Evolutionary conservation across 1,284 basidiomycete species (phyloP).

Genomic region (Tremellales sp.): DNA sequence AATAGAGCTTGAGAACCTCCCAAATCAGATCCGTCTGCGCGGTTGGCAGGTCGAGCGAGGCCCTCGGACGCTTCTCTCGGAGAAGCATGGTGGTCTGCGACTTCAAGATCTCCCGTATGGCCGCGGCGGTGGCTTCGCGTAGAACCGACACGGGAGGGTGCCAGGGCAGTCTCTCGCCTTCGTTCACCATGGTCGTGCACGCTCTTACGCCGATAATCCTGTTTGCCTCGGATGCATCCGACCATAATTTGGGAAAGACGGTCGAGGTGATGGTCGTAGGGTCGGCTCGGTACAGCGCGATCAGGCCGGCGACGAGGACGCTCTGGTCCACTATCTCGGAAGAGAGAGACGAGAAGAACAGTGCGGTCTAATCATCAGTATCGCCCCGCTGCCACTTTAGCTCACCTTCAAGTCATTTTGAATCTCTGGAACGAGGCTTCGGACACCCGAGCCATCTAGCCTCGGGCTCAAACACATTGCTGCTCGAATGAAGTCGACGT

Average conservation of each 20-base stretch:
- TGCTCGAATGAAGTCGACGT: constrained; percentile 75
- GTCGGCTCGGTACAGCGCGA: constrained; percentile 66
- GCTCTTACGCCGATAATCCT: constrained; percentile 75
- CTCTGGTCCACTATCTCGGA: constrained; percentile 66
- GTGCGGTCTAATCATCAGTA: constrained; percentile 29
- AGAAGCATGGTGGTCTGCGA: background rate
- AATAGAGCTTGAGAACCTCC: constrained; percentile 32
- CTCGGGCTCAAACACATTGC: constrained; percentile 63
- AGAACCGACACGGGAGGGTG: constrained; percentile 19
- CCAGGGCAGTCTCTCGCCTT: constrained; percentile 37
- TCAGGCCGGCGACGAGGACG: constrained; percentile 70
- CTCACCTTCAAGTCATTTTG: constrained; percentile 72
- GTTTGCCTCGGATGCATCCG: constrained; percentile 70
- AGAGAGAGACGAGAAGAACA: constrained; percentile 33
- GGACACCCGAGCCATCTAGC: constrained; percentile 59
- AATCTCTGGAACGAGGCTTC: constrained; percentile 64
- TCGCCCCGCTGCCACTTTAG: background rate
- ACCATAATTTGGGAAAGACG: constrained; percentile 65
- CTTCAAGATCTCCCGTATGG: constrained; percentile 32
- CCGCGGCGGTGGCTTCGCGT: constrained; percentile 19
- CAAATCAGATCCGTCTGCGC: constrained; percentile 22
- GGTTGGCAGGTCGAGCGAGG: constrained; percentile 12
- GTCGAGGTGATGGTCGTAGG: constrained; percentile 59
- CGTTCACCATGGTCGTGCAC: constrained; percentile 54
- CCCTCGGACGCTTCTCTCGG: background rate